Evolutionary conservation across 2,329 filamentous ascomycete species (phyloP).

Genomic region (Boeremia exigua): DNA sequence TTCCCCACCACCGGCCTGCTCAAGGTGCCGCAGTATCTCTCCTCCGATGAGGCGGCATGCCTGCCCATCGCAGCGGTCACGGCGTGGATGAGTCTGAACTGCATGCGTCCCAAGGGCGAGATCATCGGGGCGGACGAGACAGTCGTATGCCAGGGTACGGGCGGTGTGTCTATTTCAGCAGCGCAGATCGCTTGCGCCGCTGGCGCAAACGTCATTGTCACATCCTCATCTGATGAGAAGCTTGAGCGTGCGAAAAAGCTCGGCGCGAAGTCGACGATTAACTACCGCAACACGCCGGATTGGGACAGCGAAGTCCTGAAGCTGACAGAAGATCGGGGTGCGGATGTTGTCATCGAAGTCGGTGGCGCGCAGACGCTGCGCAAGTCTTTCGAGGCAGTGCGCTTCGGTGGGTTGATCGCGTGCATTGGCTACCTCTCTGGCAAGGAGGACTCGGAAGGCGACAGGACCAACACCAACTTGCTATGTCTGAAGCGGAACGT

Average conservation of each 20-base stretch:
- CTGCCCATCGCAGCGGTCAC: constrained; percentile 68
- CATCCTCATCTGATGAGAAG: constrained; percentile 64
- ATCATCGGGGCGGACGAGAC: constrained; percentile 51
- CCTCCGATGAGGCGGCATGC: constrained; percentile 65
- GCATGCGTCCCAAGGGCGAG: constrained; percentile 61
- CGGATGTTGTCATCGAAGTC: constrained; percentile 59
- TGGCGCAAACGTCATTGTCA: constrained; percentile 61
- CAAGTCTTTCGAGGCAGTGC: constrained; percentile 52
- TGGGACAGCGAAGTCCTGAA: constrained; percentile 67
- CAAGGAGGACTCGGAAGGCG: constrained; percentile 62
- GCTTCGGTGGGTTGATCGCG: constrained; percentile 51
- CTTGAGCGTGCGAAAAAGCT: constrained; percentile 59
- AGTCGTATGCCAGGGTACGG: constrained; percentile 53
- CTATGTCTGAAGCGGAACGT: constrained; percentile 58
- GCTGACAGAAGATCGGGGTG: constrained; percentile 50
- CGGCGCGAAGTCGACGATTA: constrained; percentile 65
- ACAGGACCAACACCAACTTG: constrained; percentile 66
- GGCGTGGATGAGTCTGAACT: constrained; percentile 70
- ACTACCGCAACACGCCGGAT: constrained; percentile 63
- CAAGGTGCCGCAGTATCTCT: constrained; percentile 62
- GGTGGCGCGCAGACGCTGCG: constrained; percentile 59
- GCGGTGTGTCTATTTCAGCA: constrained; percentile 52
- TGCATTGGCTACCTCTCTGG: constrained; percentile 54
- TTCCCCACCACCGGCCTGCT: constrained; percentile 65
- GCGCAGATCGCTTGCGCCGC: constrained; percentile 51